These are phyloP conservation scores for Avena eriantha DNA, from an alignment of 176 grass and related monocot species.

Conservation along the genomic window DNA sequence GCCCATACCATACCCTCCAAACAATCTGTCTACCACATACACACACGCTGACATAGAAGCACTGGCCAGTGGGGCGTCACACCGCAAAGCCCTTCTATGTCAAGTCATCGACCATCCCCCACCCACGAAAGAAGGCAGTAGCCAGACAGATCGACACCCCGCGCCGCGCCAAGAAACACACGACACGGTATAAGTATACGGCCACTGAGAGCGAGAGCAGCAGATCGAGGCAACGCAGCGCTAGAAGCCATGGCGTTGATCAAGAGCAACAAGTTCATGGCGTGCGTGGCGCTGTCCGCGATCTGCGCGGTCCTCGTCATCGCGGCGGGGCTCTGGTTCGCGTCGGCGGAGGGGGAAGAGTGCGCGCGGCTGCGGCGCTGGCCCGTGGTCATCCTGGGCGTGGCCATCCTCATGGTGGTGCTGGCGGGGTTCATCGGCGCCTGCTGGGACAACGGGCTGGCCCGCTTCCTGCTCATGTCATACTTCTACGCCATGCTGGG, in stretches of 20 bases:
- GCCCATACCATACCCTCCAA: background rate
- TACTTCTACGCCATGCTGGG: slow-evolving; percentile 80
- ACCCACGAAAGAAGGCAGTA: background rate
- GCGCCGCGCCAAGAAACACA: background rate
- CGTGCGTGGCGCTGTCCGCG: slow-evolving; percentile 60
- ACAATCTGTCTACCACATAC: no score
- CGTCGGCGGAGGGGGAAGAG: slow-evolving; percentile 65
- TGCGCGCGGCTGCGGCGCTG: slow-evolving; percentile 71
- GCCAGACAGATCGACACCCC: background rate
- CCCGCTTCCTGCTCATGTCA: slow-evolving; percentile 56
- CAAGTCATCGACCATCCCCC: background rate
- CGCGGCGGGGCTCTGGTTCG: slow-evolving; percentile 69
- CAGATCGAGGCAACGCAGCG: background rate
- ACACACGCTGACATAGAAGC: no score
- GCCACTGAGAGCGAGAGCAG: background rate
- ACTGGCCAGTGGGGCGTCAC: no score
- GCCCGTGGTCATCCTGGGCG: slow-evolving; percentile 70
- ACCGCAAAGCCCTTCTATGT: slow-evolving; percentile 1
- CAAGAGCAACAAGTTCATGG: slow-evolving; percentile 75
- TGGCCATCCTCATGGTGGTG: slow-evolving; percentile 67
- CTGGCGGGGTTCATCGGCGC: slow-evolving; percentile 84
- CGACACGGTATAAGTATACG: no score
- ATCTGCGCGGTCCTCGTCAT: slow-evolving; percentile 74
- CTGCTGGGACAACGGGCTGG: slow-evolving; percentile 55
- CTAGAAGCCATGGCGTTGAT: slow-evolving; percentile 51